These are phyloP conservation scores for Metarhizium robertsii DNA, from an alignment of 2,329 filamentous ascomycete species.

Conservation along the genomic window DNA sequence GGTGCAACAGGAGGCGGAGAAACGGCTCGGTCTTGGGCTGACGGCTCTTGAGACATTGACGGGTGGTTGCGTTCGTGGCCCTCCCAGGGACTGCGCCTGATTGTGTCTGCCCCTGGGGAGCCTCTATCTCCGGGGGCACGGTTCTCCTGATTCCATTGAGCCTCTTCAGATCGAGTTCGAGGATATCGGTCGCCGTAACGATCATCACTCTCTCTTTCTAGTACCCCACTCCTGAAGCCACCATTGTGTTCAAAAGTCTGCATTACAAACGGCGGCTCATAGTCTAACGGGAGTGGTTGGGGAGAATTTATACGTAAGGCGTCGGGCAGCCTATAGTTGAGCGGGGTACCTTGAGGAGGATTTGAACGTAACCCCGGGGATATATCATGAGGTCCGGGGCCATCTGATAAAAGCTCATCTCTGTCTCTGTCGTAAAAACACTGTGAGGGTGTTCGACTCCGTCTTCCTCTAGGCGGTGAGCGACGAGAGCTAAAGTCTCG, in stretches of 20 bases:
- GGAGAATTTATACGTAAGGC: too few species aligned
- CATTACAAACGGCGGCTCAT: constrained; percentile 52
- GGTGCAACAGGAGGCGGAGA: constrained; percentile 49
- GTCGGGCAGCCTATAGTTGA: too few species aligned
- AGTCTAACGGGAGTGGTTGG: constrained; percentile 44
- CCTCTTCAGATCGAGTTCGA: constrained; percentile 57
- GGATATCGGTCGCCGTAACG: constrained; percentile 49
- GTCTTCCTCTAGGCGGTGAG: constrained; percentile 39
- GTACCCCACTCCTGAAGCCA: constrained; percentile 45
- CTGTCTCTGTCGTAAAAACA: constrained; percentile 53
- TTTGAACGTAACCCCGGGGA: constrained; percentile 26
- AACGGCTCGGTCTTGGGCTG: constrained; percentile 37
- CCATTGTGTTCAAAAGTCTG: constrained; percentile 45
- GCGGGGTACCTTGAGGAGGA: too few species aligned
- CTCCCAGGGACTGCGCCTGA: constrained; percentile 35
- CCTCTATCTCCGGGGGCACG: constrained; percentile 38
- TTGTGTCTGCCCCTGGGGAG: constrained; percentile 25
- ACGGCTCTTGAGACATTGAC: constrained; percentile 37
- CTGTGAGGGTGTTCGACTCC: constrained; percentile 57
- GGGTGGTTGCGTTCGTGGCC: constrained; percentile 34
- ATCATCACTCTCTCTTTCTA: constrained; percentile 33
- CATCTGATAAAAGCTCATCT: constrained; percentile 54
- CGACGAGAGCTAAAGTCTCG: constrained; percentile 36
- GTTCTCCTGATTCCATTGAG: constrained; percentile 48
- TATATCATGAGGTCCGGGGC: constrained; percentile 55